phyloP scores from a whole-genome alignment of 192 early-diverging fungal species.

The Coemansia sp. region DNA sequence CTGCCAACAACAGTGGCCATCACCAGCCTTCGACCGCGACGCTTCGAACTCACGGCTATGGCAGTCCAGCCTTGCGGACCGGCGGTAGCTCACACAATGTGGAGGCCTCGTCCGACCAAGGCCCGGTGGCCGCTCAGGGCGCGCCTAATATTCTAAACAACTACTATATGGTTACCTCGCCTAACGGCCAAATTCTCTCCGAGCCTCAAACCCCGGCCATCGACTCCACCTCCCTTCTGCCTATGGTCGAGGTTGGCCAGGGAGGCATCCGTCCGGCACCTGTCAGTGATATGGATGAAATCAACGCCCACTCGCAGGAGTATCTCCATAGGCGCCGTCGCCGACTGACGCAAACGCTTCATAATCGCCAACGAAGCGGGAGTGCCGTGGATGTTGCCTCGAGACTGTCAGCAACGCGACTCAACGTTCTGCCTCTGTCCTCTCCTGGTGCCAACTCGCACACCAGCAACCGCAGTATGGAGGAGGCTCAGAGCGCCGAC shows the following conservation, averaged over 20 bases:
- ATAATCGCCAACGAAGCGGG: slow-evolving; percentile 52
- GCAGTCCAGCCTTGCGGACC: neutral
- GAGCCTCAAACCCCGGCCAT: slow-evolving; percentile 17
- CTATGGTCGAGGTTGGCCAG: slow-evolving; percentile 44
- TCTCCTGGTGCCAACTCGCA: slow-evolving; percentile 29
- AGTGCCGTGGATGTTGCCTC: slow-evolving; percentile 35
- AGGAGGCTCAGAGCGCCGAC: slow-evolving; percentile 9
- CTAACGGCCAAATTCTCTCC: slow-evolving; percentile 11
- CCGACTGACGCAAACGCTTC: slow-evolving; percentile 47
- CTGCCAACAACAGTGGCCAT: neutral
- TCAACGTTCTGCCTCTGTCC: slow-evolving; percentile 22
- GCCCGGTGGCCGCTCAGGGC: neutral
- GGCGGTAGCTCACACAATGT: neutral
- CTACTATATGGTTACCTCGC: slow-evolving; percentile 38
- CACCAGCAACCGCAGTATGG: slow-evolving; percentile 29
- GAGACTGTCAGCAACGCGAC: slow-evolving; percentile 28
- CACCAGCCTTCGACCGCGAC: neutral
- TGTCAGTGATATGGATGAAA: slow-evolving; percentile 42
- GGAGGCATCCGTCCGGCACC: slow-evolving; percentile 9
- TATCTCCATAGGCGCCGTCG: slow-evolving; percentile 48
- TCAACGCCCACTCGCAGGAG: slow-evolving; percentile 49
- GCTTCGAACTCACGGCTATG: neutral
- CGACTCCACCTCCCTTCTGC: slow-evolving; percentile 35
- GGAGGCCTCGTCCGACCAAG: neutral
- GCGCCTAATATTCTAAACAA: slow-evolving; percentile 20